These are phyloP conservation scores for Rhizopus arrhizus DNA, from an alignment of 371 early-diverging fungal species.

Conservation along the genomic window DNA sequence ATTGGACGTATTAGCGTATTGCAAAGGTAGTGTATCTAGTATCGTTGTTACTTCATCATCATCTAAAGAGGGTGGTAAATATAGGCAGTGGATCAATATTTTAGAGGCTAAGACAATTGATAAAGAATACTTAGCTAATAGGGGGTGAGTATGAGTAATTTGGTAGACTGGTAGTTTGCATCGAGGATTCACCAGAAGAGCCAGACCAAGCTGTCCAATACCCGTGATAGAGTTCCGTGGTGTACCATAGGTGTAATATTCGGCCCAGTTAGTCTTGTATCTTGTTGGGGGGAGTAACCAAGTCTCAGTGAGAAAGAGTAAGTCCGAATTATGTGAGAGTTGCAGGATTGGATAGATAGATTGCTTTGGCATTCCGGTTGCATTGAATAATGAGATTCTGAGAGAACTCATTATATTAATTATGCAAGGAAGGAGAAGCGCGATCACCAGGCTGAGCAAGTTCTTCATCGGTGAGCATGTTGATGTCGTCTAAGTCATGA, in stretches of 20 bases:
- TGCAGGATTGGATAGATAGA: constrained; percentile 1
- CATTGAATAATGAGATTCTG: constrained; percentile 4
- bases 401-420: background rate
- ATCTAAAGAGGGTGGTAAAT: constrained; percentile 7
- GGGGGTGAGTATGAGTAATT: background rate
- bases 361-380: constrained; percentile 4
- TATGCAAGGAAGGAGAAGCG: too few relatives aligned
- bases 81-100: constrained; percentile 11
- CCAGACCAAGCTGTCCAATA: constrained; percentile 9
- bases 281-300: background rate
- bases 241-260: background rate
- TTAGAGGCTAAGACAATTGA: constrained; percentile 1
- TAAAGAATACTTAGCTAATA: constrained; percentile 7
- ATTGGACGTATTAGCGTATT: background rate
- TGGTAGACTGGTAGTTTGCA: constrained; percentile 6
- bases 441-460: too few relatives aligned
- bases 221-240: background rate
- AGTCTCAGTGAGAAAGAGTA: background rate
- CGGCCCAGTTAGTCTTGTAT: background rate
- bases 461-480: too few relatives aligned
- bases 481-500: too few relatives aligned
- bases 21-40: constrained; percentile 2
- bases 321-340: background rate
- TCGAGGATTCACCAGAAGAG: constrained; percentile 1
- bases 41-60: background rate